Base-by-base conservation (phyloP, 192 early-diverging fungal species). In the Backusella westeae region DNA sequence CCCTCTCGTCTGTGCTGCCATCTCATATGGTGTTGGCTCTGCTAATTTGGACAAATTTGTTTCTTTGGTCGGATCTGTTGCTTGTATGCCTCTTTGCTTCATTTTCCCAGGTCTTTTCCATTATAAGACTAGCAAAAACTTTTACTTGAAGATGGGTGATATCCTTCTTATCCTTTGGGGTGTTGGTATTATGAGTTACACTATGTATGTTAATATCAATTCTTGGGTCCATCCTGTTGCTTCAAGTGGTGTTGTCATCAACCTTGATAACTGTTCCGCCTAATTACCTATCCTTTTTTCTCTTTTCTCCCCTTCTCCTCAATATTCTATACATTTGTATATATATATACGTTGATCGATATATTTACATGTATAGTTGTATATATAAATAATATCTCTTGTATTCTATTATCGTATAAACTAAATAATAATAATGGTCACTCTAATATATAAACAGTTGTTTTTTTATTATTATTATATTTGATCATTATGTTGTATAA, bases 41-140 rank as follows among this genome's bases (percentile, higher is more conserved):
- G 78, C 79, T 38, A 87, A 92, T 74, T 84, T 97, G 10, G 93
- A 96, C 81, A 92, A 94, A 77, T 92, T 95, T 82, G 94, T 96
- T 49, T 90, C 87, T 17, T 87, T 96, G 23, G 91, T 97, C 34
- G 94, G 95, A 3, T 92, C 90, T 75, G 87, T 94, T 75, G 90
- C 93, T 0, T 92, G 86, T 63, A 85, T 87, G 67, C 91, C 91
- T 12, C 79, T 92, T 69, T 88, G 85, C 63, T 95, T 97, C 26
- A 91, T 96, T 71, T 96, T 94, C 82, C 95, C 95, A 4, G 76
- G 68, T 52, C 78, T 96, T 80, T 93, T 97, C 85, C 94, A 97
- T 77, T 90, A 86, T 76, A 84, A 84, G 69, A 83, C 81, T 1
- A 83, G 87, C 26, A 80, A 80, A 26, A 84, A 84, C 2, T 67